Evolutionary conservation across 495 filamentous ascomycete genomes (phyloP), one percentile per base, ranked within the genome.

Genomic region (Neurospora tetrasperma): DNA sequence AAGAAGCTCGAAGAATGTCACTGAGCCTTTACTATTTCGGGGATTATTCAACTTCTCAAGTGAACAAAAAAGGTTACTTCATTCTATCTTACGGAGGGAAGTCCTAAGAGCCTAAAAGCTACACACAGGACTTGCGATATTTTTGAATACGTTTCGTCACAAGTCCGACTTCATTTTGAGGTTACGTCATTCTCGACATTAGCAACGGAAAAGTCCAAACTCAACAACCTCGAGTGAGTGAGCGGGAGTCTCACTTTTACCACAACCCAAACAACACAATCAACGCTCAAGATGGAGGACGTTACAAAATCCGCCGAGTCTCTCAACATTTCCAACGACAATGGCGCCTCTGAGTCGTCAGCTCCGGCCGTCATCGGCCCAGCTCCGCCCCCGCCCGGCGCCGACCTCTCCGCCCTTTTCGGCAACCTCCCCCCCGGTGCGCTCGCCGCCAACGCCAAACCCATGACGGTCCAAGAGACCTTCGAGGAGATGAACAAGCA

Each of bases 401-500:
- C n/a, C 59, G 70, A 70, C 39, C 14, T 75, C 16, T 72, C 72
- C 11, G 76, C 79, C 41, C 73, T 80, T 66, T 72, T 76, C n/a
- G 81, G 79, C 23, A 75, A 81, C 69, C 80, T 92, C 27, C 89
- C 92, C 12, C 90, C 91, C 0, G 83, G 73, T 42, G 74, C 78
- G 31, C 85, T 90, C 83, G 88, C 88, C 5, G 86, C 86, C 73
- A 62, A 62, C 23, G 5, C 23, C 23, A 62, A 62, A 23, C 48
- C 48, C 23, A 88, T 92, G 79, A 88, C 90, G 4, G 84, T 88
- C 1, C 90, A 93, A 44, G 91, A 96, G 74, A 84, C 96, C 14
- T 79, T 92, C 31, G 84, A 86, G 35, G 90, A 94, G 75, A 85
- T 97, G 81, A 94, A 94, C 78, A 88, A 90, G 76, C 89, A 89